phyloP scores from a whole-genome alignment of 257 asterid species.

The Phtheirospermum japonicum region DNA sequence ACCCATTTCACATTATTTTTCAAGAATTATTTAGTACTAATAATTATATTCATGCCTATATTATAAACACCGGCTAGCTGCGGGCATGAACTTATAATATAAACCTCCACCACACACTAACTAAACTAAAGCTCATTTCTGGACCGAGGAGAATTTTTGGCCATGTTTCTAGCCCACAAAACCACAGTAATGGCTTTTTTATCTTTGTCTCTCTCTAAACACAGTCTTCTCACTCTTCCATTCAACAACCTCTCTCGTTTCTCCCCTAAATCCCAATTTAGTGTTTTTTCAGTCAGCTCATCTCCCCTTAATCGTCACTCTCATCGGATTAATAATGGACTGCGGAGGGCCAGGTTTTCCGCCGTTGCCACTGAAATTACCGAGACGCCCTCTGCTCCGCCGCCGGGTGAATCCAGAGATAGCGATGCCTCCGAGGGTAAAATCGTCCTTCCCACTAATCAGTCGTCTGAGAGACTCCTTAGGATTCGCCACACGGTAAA shows the following conservation, averaged over 20 bases:
- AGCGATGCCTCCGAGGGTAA: slow-evolving; percentile 28
- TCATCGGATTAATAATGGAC: slow-evolving; percentile 8
- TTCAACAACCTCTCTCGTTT: slow-evolving; percentile 26
- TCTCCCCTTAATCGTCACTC: slow-evolving; percentile 25
- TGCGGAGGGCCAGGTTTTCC: slow-evolving; percentile 35
- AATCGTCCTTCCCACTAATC: slow-evolving; percentile 73
- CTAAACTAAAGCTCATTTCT: too few species aligned
- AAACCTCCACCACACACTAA: neutral
- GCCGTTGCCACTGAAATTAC: slow-evolving; percentile 41
- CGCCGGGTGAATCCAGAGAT: slow-evolving; percentile 25
- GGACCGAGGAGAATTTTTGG: neutral
- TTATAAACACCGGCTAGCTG: too few species aligned
- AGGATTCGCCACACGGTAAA: slow-evolving; percentile 84
- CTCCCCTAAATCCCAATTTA: slow-evolving; percentile 31
- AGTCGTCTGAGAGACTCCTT: slow-evolving; percentile 72
- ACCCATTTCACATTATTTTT: too few species aligned
- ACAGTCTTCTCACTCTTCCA: slow-evolving; percentile 32
- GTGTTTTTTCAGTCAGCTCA: slow-evolving; percentile 15
- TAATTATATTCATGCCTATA: too few species aligned
- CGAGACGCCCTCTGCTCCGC: slow-evolving; percentile 36
- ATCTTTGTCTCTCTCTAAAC: slow-evolving; percentile 39
- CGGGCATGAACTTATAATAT: too few species aligned
- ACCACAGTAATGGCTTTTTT: slow-evolving; percentile 37
- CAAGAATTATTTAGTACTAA: too few species aligned
- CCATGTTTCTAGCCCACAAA: slow-evolving; percentile 20